phyloP scores from a whole-genome alignment of 73 alveolate genomes.

The Tetrahymena malaccensis region DNA sequence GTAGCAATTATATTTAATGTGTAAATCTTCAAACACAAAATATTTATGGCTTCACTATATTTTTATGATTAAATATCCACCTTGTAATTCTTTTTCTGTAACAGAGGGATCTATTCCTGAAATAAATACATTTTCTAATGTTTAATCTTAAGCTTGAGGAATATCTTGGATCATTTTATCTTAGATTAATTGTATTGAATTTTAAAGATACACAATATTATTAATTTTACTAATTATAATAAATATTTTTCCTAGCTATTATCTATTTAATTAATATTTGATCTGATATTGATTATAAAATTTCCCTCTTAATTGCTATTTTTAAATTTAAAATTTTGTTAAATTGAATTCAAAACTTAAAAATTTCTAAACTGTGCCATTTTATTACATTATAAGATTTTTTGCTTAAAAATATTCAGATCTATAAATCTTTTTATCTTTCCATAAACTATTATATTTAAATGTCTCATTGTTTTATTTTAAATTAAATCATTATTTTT shows the following conservation, averaged over 20 bases:
- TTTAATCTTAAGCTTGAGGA: neutral
- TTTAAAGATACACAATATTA: neutral
- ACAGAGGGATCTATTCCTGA: neutral
- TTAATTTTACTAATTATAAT: neutral
- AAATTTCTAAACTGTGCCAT: neutral
- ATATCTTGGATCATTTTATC: neutral
- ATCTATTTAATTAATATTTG: neutral
- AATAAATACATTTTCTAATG: neutral
- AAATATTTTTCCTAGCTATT: neutral
- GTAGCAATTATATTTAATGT: neutral
- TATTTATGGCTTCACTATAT: neutral
- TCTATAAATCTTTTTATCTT: neutral
- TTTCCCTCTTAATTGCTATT: neutral
- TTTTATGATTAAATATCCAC: neutral
- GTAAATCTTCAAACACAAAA: neutral
- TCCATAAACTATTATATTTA: too few relatives aligned
- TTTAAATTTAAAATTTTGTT: neutral
- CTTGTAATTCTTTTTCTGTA: neutral
- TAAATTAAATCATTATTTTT: too few relatives aligned
- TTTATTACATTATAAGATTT: neutral
- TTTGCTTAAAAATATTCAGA: neutral
- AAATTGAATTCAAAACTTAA: neutral
- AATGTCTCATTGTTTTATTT: too few relatives aligned
- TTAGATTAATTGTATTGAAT: neutral
- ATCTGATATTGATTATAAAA: neutral